Evolutionary conservation across 441 rosid genomes (phyloP), one percentile per base, ranked within the genome.

Genomic region (Pelargonium fulgidum): DNA sequence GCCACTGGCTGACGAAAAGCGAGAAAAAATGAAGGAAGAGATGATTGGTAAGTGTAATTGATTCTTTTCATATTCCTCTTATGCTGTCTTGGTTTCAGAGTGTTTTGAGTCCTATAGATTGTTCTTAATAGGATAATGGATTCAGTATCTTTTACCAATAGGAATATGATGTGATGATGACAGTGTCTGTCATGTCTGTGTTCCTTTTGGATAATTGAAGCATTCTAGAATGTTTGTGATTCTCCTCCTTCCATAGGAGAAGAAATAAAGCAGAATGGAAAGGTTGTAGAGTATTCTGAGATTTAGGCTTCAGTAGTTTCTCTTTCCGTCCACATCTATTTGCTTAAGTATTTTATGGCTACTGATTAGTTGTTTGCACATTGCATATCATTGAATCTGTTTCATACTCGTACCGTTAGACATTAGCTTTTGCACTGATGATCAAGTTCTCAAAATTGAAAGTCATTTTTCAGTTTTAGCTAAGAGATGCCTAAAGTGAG

Each of bases 1-100:
- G 73, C 97, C 97, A 62, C 77, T 91, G 66, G 96, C 97, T 79
- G 97, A 86, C 0, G 89, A 85, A 69, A 91, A 91, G 80, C 80
- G 88, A 76, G 97, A 90, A 80, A 87, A 90, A 80, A 87, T 91
- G 99, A 94, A 94, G 84, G 96, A 91, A 75, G 99, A 94, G 85
- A 91, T 90, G 93, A 82, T 91, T 63, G 89, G 99, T 94, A 82
- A 81, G 88, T 66, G 71, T 44, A n/a, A 62, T 4, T 11, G 68
- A 47, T 64, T 19, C 24, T 33, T 41, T 41, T 36, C 39, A 62
- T 56, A 7, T 12, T 3, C 47, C 9, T 22, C 5, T n/a, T 41
- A 16, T 39, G 3, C 14, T 66, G 16, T 3, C 22, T 6, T 24
- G 36, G 4, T 50, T 19, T 20, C 13, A 58, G 14, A 65, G 24